Evolutionary conservation across 768 basidiomycete species (phyloP), one percentile per base, ranked within the genome.

Genomic region (Lentinula sp.): DNA sequence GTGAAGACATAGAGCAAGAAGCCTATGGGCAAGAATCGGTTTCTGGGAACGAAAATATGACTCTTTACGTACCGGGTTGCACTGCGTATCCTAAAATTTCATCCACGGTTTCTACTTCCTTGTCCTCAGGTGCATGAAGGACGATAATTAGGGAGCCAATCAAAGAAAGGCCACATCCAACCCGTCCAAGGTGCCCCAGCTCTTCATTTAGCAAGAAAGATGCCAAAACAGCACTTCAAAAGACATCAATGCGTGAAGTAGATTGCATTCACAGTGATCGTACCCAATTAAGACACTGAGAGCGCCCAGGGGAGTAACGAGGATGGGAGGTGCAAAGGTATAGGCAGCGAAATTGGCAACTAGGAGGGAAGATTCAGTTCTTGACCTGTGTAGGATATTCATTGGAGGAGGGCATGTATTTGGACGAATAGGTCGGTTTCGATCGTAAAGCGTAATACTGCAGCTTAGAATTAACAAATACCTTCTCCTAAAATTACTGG

Each of bases 231-330:
- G 97, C 97, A 28, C 95, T 98, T 69, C 8, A 65, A 15, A n/a
- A 49, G 16, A 62, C 55, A 13, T 64, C 58, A 62, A 57, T 45
- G 12, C 43, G 46, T 10, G 41, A 6, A n/a, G 16, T 37, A 20
- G 13, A 36, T n/a, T 33, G 39, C 57, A 37, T 4, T 53, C 55
- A 32, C n/a, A 32, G 6, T 35, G 15, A 10, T 75, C 87, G 62
- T 67, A 96, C 95, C 96, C 97, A 62, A 99, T 91, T 64, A 99
- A 82, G 12, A 99, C 97, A 71, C 93, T 95, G 46, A 97, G 79
- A 20, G 96, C 95, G 59, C 97, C 97, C n/a, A 99, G 76, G 0
- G 97, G 97, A 0, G 96, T 98, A n/a, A 99, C 95, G 60, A 99
- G 80, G 69, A 98, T 95, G 66, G 97, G 93, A 63, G 96, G 97